Conservation (phyloP, 1,284 basidiomycete genomes). For the Fistulinella staudtii region DNA sequence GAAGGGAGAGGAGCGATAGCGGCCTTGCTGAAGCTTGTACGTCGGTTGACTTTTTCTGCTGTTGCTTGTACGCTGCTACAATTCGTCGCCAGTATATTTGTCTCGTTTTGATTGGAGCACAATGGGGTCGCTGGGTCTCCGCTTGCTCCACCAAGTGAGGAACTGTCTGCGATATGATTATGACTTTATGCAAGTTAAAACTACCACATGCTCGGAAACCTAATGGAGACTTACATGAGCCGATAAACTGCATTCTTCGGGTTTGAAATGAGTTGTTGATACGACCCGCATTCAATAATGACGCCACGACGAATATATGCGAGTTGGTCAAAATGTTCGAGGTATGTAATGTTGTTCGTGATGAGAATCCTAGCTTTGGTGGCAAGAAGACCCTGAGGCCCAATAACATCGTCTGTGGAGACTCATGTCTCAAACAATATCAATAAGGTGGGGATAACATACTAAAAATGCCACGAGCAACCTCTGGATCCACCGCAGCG, state of each 20-base stretch:
- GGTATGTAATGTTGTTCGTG: constrained; percentile 85
- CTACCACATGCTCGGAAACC: not conserved
- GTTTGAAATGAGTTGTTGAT: constrained; percentile 60
- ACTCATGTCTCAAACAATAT: not conserved
- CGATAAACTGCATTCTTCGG: constrained; percentile 70
- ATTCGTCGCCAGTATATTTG: no score
- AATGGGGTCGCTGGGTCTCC: not conserved
- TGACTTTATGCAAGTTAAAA: constrained; percentile 2
- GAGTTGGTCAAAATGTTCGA: constrained; percentile 78
- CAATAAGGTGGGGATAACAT: constrained; percentile 5
- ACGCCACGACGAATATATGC: constrained; percentile 81
- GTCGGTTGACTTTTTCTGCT: constrained; percentile 21
- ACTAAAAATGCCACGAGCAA: constrained; percentile 66
- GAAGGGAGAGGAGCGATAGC: constrained; percentile 34
- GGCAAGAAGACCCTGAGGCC: constrained; percentile 81
- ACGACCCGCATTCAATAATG: constrained; percentile 78
- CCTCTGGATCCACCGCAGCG: constrained; percentile 69
- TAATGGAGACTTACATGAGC: constrained; percentile 53
- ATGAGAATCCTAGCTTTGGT: constrained; percentile 86
- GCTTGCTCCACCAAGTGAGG: constrained; percentile 43
- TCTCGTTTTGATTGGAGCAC: no score
- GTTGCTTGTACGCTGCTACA: no score
- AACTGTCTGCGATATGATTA: constrained; percentile 33
- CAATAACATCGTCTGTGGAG: constrained; percentile 77
- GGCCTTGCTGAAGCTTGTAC: constrained; percentile 49